phyloP scores from a whole-genome alignment of 2,329 filamentous ascomycete genomes.

The Diplocarpon mali region DNA sequence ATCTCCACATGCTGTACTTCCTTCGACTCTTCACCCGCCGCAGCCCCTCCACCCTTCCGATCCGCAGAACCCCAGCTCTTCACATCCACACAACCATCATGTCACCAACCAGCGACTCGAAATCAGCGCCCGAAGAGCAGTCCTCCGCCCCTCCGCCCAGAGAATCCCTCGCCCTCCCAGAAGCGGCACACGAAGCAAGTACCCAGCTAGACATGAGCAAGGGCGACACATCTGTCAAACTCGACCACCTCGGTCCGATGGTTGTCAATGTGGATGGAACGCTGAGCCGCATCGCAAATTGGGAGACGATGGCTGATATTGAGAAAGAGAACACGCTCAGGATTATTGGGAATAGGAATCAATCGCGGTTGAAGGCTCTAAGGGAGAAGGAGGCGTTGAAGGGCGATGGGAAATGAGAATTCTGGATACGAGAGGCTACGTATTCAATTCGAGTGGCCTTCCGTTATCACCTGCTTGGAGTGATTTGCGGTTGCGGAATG shows the following conservation, averaged over 20 bases:
- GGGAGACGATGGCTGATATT: constrained; percentile 57
- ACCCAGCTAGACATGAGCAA: constrained; percentile 15
- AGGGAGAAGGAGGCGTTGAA: constrained; percentile 29
- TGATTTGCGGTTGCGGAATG: not conserved
- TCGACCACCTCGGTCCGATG: constrained; percentile 61
- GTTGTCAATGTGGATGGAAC: constrained; percentile 66
- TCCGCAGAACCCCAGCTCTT: not conserved
- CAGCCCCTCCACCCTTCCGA: not conserved
- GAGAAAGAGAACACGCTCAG: constrained; percentile 58
- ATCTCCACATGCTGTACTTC: not conserved
- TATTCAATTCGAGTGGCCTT: not conserved
- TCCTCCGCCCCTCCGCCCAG: constrained; percentile 1
- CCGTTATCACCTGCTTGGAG: not conserved
- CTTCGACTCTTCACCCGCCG: not conserved
- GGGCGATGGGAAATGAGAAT: not conserved
- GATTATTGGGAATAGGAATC: constrained; percentile 58
- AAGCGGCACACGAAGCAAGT: constrained; percentile 6
- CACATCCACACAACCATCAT: not conserved
- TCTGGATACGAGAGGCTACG: not conserved
- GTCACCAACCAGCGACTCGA: not conserved
- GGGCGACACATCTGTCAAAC: constrained; percentile 34
- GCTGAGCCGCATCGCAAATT: constrained; percentile 61
- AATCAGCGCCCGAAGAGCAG: not conserved
- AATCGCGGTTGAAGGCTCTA: constrained; percentile 46
- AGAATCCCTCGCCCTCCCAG: constrained; percentile 13